Percentiles rank a stretch among this genome's conserved stretches.
phyloP scores from a whole-genome alignment of 2,329 filamentous ascomycete species.

The Fusarium agapanthi region DNA sequence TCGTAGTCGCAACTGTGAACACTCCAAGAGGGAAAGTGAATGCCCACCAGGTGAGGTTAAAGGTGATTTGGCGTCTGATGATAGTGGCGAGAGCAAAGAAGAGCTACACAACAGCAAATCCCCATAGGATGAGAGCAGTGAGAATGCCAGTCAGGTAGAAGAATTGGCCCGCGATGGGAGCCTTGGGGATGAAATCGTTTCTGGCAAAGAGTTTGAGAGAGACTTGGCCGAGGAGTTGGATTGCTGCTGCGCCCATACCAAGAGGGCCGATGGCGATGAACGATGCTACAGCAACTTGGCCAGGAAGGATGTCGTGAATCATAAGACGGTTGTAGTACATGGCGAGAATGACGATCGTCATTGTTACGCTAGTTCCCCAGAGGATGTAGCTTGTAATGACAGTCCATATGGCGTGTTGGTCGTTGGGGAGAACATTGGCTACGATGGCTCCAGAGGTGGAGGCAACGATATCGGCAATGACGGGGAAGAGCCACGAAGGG shows the following conservation, averaged over 20 bases:
- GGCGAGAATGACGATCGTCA: slow-evolving; percentile 64
- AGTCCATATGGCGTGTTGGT: slow-evolving; percentile 62
- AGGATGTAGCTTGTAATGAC: slow-evolving; percentile 67
- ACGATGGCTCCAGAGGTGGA: slow-evolving; percentile 66
- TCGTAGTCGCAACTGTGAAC: slow-evolving; percentile 43
- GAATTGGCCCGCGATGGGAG: slow-evolving; percentile 59
- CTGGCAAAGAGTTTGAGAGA: slow-evolving; percentile 45
- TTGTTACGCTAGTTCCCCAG: slow-evolving; percentile 63
- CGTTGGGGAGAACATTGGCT: slow-evolving; percentile 61
- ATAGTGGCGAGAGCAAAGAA: slow-evolving; percentile 45
- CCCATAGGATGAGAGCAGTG: slow-evolving; percentile 47
- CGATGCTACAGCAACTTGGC: slow-evolving; percentile 68
- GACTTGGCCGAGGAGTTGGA: slow-evolving; percentile 54
- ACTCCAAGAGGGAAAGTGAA: slow-evolving; percentile 52
- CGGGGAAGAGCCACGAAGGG: slow-evolving; percentile 68
- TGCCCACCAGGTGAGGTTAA: slow-evolving; percentile 52
- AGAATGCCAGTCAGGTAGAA: slow-evolving; percentile 63
- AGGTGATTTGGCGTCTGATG: slow-evolving; percentile 43
- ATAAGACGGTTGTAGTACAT: slow-evolving; percentile 71
- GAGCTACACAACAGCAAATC: slow-evolving; percentile 47
- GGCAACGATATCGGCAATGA: slow-evolving; percentile 69
- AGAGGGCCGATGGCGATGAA: slow-evolving; percentile 71
- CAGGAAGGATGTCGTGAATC: slow-evolving; percentile 66
- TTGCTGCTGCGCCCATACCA: slow-evolving; percentile 67
- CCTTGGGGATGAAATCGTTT: slow-evolving; percentile 48